Evolutionary conservation across 257 asterid species (phyloP), one percentile per base, ranked within the genome.

Genomic region (Rubia yunnanensis): DNA sequence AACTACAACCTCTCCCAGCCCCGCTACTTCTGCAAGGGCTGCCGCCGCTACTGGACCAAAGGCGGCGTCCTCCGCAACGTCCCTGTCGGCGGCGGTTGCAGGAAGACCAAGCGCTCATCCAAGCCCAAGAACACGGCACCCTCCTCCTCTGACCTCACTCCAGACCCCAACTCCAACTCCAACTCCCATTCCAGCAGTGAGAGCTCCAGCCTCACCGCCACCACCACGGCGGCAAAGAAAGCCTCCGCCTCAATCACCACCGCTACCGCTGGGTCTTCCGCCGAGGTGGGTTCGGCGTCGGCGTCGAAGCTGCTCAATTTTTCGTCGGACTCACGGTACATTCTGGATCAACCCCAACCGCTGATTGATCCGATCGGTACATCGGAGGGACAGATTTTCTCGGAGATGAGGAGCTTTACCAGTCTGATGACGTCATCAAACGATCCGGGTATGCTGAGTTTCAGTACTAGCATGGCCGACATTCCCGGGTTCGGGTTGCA

Each of bases 11-110:
- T 84, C 23, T 91, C 98, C 1, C 98, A 91, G 84, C 98, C 98
- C 20, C 87, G 98, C 2, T 88, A 91, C 84, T 91, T 84, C 73
- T 91, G 98, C 78, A 91, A 91, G 77, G 78, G 77, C 81, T 88
- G 98, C 80, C 86, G 95, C 38, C 77, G 97, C 24, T 91, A 91
- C 78, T 91, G 98, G 98, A 91, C 98, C 22, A 88, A 88, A 77
- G 96, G 98, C 73, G 98, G 98, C 60, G 91, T 91, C 44, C 95
- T 90, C 54, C 95, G 97, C 41, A 91, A 74, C 88, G 96, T 91
- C 46, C 96, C 97, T 27, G 89, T 91, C 35, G 97, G 97, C 7
- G 97, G 97, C 26, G 91, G 97, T 10, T 90, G 96, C 87, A 84
- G 98, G 68, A 91, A 91, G n/a, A 61, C 87, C 59, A 88, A 86